These are phyloP conservation scores for Solanum corneliomulleri DNA, from an alignment of 257 asterid species.

Conservation along the genomic window DNA sequence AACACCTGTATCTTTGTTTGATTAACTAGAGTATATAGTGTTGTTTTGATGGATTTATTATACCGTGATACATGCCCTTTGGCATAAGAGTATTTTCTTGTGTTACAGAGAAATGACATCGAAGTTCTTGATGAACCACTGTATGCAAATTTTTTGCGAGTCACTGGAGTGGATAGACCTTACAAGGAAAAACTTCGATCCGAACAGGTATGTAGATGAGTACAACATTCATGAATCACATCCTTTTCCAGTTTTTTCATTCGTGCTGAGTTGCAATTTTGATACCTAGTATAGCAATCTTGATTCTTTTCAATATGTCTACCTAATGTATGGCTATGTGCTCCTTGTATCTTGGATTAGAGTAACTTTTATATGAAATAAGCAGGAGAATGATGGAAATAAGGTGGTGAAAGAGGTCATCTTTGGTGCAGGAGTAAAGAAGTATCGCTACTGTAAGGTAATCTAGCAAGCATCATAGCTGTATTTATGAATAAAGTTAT, in stretches of 20 bases:
- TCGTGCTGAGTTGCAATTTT: neutral
- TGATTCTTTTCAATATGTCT: neutral
- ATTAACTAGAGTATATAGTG: neutral
- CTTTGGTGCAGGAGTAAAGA: conserved; percentile 56
- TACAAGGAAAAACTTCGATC: conserved; percentile 50
- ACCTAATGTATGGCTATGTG: neutral
- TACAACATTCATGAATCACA: neutral
- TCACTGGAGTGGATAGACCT: conserved; percentile 59
- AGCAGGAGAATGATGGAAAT: conserved; percentile 73
- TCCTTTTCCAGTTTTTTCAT: neutral
- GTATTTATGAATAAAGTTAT: neutral
- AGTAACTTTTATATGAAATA: neutral
- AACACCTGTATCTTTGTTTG: neutral
- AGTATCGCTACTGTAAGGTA: conserved; percentile 79
- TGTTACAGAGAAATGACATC: conserved; percentile 62
- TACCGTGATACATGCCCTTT: neutral
- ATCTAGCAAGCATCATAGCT: neutral
- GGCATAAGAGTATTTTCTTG: neutral
- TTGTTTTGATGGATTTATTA: neutral
- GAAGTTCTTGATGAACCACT: conserved; percentile 87
- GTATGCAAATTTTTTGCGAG: conserved; percentile 47
- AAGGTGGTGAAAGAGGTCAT: conserved; percentile 56
- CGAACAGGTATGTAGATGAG: conserved; percentile 28
- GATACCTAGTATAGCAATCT: neutral
- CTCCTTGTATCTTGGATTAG: neutral